A percentile compares a stretch with the other conserved stretches of the same genome.
Evolutionary conservation across 2,329 filamentous ascomycete genomes (phyloP).

Genomic region (Calonectria pseudoreteaudii): DNA sequence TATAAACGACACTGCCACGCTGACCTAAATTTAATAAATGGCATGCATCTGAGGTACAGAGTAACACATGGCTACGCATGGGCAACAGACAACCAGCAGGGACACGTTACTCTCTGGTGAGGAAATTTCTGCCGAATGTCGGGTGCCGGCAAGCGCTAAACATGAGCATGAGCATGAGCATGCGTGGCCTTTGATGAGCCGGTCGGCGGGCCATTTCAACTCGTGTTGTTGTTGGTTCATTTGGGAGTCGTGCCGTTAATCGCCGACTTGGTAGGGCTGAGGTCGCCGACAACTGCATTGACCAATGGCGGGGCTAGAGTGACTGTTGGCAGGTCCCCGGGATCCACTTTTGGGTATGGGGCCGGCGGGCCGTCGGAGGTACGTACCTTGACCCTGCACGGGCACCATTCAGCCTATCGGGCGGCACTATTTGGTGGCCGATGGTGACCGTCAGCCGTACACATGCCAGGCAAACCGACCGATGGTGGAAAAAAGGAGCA

Average conservation of each 20-base stretch:
- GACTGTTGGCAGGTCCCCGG: neutral
- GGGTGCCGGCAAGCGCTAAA: neutral
- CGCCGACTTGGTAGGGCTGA: conserved; percentile 1
- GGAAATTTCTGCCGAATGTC: neutral
- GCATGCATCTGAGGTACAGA: neutral
- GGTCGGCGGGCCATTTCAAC: neutral
- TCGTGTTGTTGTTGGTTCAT: neutral
- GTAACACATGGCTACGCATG: neutral
- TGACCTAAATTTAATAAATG: neutral
- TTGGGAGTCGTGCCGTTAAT: neutral
- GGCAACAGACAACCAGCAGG: neutral
- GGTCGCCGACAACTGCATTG: neutral
- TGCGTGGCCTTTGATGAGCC: neutral
- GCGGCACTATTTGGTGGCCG: neutral
- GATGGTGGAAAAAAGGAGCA: neutral
- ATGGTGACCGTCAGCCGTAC: neutral
- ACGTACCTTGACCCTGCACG: neutral
- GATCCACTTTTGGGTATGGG: neutral
- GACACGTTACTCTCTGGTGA: neutral
- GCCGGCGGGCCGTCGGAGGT: conserved; percentile 11
- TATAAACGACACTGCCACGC: neutral
- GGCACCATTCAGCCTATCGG: neutral
- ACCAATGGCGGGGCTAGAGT: neutral
- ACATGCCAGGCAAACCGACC: neutral
- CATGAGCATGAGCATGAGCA: neutral